A percentile compares a stretch with the other conserved stretches of the same genome.
These are phyloP conservation scores for Mantamonas sphyraenae DNA, from an alignment of 78 protist genomes.

Conservation along the genomic window DNA sequence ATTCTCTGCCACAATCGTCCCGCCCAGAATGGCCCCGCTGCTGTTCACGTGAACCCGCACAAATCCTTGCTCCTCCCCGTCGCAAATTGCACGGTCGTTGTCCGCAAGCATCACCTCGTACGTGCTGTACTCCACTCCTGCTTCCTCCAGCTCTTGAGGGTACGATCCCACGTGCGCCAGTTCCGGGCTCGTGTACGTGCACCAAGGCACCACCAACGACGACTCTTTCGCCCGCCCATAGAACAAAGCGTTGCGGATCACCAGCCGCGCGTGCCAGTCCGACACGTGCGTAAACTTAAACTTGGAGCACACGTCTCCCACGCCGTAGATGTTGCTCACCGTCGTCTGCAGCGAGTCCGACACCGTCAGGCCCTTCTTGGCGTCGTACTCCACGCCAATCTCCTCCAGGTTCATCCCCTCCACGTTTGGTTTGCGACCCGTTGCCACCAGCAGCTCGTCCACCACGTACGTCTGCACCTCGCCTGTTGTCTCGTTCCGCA, in stretches of 20 bases:
- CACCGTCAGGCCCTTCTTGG: slow-evolving; percentile 13
- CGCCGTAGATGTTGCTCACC: slow-evolving; percentile 32
- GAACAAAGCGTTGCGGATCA: slow-evolving; percentile 56
- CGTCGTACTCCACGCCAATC: slow-evolving; percentile 35
- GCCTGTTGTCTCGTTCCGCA: not conserved
- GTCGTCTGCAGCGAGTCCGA: slow-evolving; percentile 24
- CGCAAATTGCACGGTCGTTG: slow-evolving; percentile 45
- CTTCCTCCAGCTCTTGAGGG: slow-evolving; percentile 10
- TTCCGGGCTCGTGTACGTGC: slow-evolving; percentile 52
- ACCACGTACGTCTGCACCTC: not conserved
- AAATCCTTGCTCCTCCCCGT: slow-evolving; percentile 13
- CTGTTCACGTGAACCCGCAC: not conserved
- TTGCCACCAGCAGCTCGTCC: slow-evolving; percentile 35
- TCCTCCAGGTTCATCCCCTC: slow-evolving; percentile 18
- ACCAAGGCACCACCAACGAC: slow-evolving; percentile 38
- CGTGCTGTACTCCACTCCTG: not conserved
- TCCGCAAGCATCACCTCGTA: slow-evolving; percentile 6
- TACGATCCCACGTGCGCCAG: slow-evolving; percentile 53
- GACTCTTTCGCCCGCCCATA: slow-evolving; percentile 11
- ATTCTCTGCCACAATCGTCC: slow-evolving; percentile 40
- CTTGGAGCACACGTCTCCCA: slow-evolving; percentile 28
- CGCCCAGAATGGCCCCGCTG: slow-evolving; percentile 34
- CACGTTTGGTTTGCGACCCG: slow-evolving; percentile 58
- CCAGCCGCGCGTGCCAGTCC: slow-evolving; percentile 47
- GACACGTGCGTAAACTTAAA: slow-evolving; percentile 48